These are phyloP conservation scores for Clarireedia sp. DNA, from an alignment of 2,329 filamentous ascomycete species.

Conservation along the genomic window DNA sequence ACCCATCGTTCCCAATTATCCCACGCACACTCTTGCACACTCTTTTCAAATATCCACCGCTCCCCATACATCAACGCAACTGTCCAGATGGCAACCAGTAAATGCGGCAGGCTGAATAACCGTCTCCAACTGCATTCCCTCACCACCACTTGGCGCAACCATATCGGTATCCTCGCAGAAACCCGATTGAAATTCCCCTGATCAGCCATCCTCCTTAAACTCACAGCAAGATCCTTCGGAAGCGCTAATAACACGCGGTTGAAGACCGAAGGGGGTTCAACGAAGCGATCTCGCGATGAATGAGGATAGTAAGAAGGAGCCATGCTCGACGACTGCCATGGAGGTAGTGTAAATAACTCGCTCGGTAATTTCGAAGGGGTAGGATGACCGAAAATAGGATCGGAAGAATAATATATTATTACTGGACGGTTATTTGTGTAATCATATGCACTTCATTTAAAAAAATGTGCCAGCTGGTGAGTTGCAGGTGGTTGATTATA, in stretches of 20 bases:
- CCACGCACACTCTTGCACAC: conserved; percentile 71
- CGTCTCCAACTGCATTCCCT: conserved; percentile 42
- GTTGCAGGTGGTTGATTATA: background rate
- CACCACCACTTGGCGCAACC: conserved; percentile 11
- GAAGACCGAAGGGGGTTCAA: conserved; percentile 23
- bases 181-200: conserved; percentile 11
- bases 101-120: conserved; percentile 56
- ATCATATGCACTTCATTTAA: background rate
- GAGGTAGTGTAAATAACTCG: background rate
- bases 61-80: conserved; percentile 79
- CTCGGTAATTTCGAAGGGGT: background rate
- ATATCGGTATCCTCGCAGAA: conserved; percentile 15
- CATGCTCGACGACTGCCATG: conserved; percentile 12
- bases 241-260: conserved; percentile 20
- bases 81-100: conserved; percentile 67
- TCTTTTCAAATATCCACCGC: conserved; percentile 64
- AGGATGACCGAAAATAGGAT: background rate
- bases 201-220: conserved; percentile 22
- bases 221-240: conserved; percentile 17
- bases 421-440: background rate
- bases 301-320: conserved; percentile 15
- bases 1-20: conserved; percentile 90
- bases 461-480: background rate
- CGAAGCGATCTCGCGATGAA: conserved; percentile 22
- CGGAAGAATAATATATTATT: background rate